Conservation (phyloP, 371 early-diverging fungal genomes). For the Dichotomocladium elegans region DNA sequence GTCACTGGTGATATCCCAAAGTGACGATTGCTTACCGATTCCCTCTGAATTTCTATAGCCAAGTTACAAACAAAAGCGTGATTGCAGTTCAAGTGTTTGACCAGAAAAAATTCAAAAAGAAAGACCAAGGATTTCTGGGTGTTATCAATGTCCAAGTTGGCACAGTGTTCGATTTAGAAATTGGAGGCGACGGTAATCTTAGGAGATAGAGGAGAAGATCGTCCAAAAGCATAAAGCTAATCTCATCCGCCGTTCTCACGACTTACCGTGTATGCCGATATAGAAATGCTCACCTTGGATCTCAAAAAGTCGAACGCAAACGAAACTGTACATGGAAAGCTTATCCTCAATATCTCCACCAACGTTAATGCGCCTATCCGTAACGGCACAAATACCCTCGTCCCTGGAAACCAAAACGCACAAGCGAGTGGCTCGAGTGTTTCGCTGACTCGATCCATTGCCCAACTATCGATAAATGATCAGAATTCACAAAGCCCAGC, state of each 20-base stretch:
- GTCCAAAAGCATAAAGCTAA: slow-evolving; percentile 1
- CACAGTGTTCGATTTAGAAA: slow-evolving; percentile 70
- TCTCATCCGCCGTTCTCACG: not conserved
- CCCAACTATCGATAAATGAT: not conserved
- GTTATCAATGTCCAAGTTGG: slow-evolving; percentile 85
- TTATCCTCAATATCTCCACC: slow-evolving; percentile 71
- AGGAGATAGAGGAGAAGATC: no score
- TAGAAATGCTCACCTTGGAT: slow-evolving; percentile 86
- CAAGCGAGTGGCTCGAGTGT: no score
- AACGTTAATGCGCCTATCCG: slow-evolving; percentile 46
- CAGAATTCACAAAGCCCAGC: not conserved
- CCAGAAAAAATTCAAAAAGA: slow-evolving; percentile 92
- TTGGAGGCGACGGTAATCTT: slow-evolving; percentile 67
- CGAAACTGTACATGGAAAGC: slow-evolving; percentile 84
- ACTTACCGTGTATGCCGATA: not conserved
- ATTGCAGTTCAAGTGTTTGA: slow-evolving; percentile 95
- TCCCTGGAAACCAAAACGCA: slow-evolving; percentile 25
- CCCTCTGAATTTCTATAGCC: slow-evolving; percentile 49
- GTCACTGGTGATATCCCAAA: no score
- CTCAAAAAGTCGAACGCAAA: slow-evolving; percentile 77
- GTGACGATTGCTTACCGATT: no score
- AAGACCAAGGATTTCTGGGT: slow-evolving; percentile 93
- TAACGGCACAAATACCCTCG: slow-evolving; percentile 38
- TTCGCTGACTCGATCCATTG: not conserved
- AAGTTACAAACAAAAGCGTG: slow-evolving; percentile 71